phyloP scores from a whole-genome alignment of 2,329 filamentous ascomycete genomes.

The Arthrobotrys musiformis region DNA sequence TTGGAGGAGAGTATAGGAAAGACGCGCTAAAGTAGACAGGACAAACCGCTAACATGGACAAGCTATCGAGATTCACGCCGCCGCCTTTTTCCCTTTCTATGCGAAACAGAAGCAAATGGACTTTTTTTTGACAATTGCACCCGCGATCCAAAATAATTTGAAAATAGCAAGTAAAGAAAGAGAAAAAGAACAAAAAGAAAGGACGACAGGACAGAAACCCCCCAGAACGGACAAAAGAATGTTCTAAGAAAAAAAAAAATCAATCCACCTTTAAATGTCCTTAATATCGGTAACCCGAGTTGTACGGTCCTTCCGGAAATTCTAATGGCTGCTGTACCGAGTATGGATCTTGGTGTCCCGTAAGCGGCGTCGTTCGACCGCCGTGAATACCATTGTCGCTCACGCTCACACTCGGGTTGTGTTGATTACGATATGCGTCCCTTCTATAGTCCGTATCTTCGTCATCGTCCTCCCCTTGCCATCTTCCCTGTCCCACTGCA shows the following conservation, averaged over 20 bases:
- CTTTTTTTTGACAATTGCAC: constrained; percentile 13
- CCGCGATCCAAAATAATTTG: neutral
- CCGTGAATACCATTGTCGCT: constrained; percentile 27
- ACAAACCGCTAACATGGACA: constrained; percentile 11
- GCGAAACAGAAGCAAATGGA: neutral
- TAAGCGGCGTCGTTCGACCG: constrained; percentile 44
- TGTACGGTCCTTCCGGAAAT: constrained; percentile 49
- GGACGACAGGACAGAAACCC: neutral
- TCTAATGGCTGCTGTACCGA: constrained; percentile 46
- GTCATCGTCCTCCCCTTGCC: constrained; percentile 53
- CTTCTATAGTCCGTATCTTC: constrained; percentile 47
- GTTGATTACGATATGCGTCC: constrained; percentile 46
- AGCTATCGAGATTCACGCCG: constrained; percentile 10
- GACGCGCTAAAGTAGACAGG: constrained; percentile 15
- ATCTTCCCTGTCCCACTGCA: constrained; percentile 49
- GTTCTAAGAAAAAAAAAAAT: neutral
- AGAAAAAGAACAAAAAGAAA: neutral
- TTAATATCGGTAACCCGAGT: constrained; percentile 46
- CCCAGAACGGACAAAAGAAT: neutral
- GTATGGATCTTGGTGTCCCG: constrained; percentile 50
- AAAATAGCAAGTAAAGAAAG: neutral
- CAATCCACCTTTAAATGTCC: neutral
- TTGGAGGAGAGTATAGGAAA: neutral
- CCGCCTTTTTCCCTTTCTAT: constrained; percentile 11
- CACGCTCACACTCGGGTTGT: constrained; percentile 41